These are phyloP conservation scores for Amylocarpus encephaloides DNA, from an alignment of 2,329 filamentous ascomycete genomes.

Conservation along the genomic window DNA sequence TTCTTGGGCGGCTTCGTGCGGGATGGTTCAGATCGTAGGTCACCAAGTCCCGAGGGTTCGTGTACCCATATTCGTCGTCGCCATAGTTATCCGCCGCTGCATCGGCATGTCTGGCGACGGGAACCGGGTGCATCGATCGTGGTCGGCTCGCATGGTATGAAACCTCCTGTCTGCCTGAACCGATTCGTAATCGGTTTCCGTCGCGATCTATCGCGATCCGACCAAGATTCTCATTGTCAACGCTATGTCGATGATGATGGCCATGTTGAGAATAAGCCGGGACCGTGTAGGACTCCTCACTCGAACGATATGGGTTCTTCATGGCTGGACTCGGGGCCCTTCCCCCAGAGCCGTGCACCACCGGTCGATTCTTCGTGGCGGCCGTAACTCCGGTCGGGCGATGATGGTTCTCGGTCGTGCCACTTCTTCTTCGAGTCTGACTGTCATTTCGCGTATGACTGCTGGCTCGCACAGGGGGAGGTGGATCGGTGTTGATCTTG, in stretches of 20 bases:
- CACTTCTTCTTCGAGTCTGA: constrained; percentile 40
- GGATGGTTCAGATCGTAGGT: constrained; percentile 54
- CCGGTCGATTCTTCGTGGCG: constrained; percentile 34
- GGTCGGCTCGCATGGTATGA: constrained; percentile 20
- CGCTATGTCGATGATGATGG: constrained; percentile 34
- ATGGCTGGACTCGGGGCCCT: constrained; percentile 42
- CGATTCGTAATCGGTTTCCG: constrained; percentile 16
- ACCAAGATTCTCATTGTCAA: constrained; percentile 44
- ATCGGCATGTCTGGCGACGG: constrained; percentile 35
- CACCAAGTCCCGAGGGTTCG: constrained; percentile 55
- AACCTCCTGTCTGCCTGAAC: constrained; percentile 18
- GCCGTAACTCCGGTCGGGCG: constrained; percentile 51
- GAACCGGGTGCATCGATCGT: constrained; percentile 17
- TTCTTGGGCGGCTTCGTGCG: constrained; percentile 36
- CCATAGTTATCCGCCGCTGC: constrained; percentile 46
- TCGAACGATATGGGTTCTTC: constrained; percentile 46
- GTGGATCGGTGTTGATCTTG: constrained; percentile 47
- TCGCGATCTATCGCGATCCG: constrained; percentile 21
- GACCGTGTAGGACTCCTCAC: constrained; percentile 49
- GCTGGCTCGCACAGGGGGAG: constrained; percentile 40
- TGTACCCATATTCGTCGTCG: constrained; percentile 57
- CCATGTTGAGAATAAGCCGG: constrained; percentile 52
- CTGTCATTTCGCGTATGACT: constrained; percentile 41
- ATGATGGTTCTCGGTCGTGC: constrained; percentile 44
- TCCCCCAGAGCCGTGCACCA: constrained; percentile 20